A percentile compares a stretch with the other conserved stretches of the same genome.
Evolutionary conservation across 75 land plant species (phyloP).

Genomic region (Adiantum capillusveneris): DNA sequence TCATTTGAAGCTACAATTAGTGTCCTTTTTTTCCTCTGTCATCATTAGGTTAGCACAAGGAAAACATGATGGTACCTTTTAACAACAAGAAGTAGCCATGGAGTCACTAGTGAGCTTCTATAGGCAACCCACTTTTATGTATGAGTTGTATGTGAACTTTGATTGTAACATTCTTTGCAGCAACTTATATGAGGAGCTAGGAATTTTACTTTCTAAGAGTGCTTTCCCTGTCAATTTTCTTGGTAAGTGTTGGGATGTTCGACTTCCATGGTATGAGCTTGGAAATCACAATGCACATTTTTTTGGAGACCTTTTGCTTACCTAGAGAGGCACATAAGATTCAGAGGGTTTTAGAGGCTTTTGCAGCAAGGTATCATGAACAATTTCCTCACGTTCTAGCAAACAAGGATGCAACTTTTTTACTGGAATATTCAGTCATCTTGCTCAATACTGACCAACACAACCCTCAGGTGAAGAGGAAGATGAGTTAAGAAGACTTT

Average conservation of each 20-base stretch:
- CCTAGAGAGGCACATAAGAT: slow-evolving; percentile 99
- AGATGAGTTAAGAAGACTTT: slow-evolving; percentile 97
- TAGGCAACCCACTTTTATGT: slow-evolving; percentile 14
- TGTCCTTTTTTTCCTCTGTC: slow-evolving; percentile 10
- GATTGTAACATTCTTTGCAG: slow-evolving; percentile 12
- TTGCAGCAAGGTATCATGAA: slow-evolving; percentile 88
- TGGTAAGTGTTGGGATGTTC: slow-evolving; percentile 87
- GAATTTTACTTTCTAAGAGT: slow-evolving; percentile 15
- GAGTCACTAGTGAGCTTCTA: slow-evolving; percentile 17
- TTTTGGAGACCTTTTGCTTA: slow-evolving; percentile 83
- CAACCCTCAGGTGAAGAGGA: slow-evolving; percentile 86
- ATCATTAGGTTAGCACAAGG: slow-evolving; percentile 14
- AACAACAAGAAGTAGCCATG: slow-evolving; percentile 22
- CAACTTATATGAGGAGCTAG: slow-evolving; percentile 11
- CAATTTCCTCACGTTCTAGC: slow-evolving; percentile 71
- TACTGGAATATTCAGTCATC: slow-evolving; percentile 83
- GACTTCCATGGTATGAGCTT: slow-evolving; percentile 89
- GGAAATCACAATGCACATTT: slow-evolving; percentile 80
- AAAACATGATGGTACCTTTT: slow-evolving; percentile 11
- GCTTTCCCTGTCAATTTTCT: slow-evolving; percentile 15
- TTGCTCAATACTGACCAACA: slow-evolving; percentile 99
- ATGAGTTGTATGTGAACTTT: slow-evolving; percentile 18
- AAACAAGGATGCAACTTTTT: slow-evolving; percentile 83
- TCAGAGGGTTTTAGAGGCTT: slow-evolving; percentile 95
- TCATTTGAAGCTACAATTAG: slow-evolving; percentile 10